Conservation (phyloP, 78 protist genomes). For the Chrysochromulina parva region DNA sequence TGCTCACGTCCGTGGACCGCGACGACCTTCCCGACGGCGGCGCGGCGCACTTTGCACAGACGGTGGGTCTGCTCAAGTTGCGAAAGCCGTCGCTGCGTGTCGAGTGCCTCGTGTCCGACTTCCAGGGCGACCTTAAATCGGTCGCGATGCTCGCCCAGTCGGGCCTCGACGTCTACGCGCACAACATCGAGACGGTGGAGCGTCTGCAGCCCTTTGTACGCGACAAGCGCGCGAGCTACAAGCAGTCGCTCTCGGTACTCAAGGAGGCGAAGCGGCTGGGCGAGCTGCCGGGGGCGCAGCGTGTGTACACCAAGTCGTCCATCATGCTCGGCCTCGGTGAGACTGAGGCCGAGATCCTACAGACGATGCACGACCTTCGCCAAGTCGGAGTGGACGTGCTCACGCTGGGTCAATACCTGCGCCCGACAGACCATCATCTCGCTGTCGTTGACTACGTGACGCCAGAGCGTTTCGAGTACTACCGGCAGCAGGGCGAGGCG, state of each 20-base stretch:
- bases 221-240: conserved; percentile 82
- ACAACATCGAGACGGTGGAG: conserved; percentile 80
- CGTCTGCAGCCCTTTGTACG: conserved; percentile 59
- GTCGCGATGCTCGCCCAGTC: conserved; percentile 64
- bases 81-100: neutral
- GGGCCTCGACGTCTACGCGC: conserved; percentile 89
- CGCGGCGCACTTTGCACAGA: conserved; percentile 72
- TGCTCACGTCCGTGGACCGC: conserved; percentile 88
- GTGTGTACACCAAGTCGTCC: conserved; percentile 79
- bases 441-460: conserved; percentile 43
- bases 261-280: conserved; percentile 59
- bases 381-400: conserved; percentile 63
- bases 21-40: conserved; percentile 88
- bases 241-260: conserved; percentile 83
- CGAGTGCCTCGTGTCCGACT: conserved; percentile 32
- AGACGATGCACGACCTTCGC: conserved; percentile 59
- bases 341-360: conserved; percentile 69
- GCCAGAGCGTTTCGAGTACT: conserved; percentile 28
- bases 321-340: conserved; percentile 94
- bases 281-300: neutral
- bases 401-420: conserved; percentile 57
- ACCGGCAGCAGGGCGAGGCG: neutral
- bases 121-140: conserved; percentile 48
- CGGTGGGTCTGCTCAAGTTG: conserved; percentile 64
- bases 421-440: conserved; percentile 36